Percentiles rank a stretch among this genome's conserved stretches.
Conservation (phyloP, 148 eudicot species). For the Vaccinium macrocarpon region DNA sequence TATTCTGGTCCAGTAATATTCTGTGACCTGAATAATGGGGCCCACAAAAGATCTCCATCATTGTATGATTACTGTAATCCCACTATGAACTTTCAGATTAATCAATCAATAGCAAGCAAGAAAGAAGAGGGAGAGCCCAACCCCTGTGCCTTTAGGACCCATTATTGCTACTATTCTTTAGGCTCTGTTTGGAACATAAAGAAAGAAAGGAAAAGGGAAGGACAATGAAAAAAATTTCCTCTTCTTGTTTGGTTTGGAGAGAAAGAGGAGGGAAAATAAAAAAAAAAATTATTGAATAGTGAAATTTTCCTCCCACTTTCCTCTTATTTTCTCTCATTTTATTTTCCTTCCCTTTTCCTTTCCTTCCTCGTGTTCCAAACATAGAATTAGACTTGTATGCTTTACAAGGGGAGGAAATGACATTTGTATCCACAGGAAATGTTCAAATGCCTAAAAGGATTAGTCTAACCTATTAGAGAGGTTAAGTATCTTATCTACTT, state of each 20-base stretch:
- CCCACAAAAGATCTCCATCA: background rate
- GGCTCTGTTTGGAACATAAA: too few species aligned
- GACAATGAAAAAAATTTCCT: too few species aligned
- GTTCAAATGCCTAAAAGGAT: background rate
- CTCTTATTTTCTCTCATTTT: too few species aligned
- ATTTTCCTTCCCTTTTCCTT: too few species aligned
- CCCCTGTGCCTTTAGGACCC: background rate
- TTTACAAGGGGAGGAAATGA: background rate
- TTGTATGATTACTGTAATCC: background rate
- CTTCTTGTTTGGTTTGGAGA: too few species aligned
- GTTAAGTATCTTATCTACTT: background rate
- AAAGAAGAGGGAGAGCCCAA: background rate
- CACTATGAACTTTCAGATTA: background rate
- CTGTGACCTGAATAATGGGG: background rate
- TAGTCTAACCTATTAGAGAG: background rate
- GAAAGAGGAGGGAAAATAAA: too few species aligned
- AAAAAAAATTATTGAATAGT: too few species aligned
- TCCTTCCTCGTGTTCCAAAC: too few species aligned
- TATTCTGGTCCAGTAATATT: background rate
- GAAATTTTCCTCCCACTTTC: too few species aligned
- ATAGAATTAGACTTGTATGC: too few species aligned
- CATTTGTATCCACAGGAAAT: background rate
- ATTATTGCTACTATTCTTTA: too few species aligned
- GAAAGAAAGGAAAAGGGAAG: too few species aligned
- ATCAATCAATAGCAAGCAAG: background rate